Percentiles rank a stretch among this genome's conserved stretches.
phyloP scores from a whole-genome alignment of 2,329 filamentous ascomycete genomes.

The Aotearoamyces nothofagi region DNA sequence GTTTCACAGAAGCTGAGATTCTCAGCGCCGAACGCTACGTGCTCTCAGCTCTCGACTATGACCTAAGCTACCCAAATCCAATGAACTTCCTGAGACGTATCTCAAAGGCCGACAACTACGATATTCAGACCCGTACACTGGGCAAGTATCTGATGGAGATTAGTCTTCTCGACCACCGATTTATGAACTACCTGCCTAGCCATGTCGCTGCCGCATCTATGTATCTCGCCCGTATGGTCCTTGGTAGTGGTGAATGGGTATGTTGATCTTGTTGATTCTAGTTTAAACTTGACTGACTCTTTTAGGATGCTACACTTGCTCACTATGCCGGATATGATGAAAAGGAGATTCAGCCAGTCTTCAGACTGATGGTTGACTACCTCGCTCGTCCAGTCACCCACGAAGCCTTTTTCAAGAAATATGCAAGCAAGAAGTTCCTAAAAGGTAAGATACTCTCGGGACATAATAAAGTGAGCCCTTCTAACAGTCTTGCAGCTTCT shows the following conservation, averaged over 20 bases:
- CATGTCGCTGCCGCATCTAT: constrained; percentile 86
- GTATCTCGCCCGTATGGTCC: constrained; percentile 82
- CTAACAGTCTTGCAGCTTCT: constrained; percentile 44
- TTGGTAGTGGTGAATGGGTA: constrained; percentile 87
- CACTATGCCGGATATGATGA: constrained; percentile 92
- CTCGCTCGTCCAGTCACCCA: constrained; percentile 79
- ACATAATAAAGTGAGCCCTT: too few relatives aligned
- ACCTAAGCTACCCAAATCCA: constrained; percentile 95
- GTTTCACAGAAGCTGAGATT: constrained; percentile 89
- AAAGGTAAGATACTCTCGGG: constrained; percentile 62
- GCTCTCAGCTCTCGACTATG: constrained; percentile 81
- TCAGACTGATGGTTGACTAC: constrained; percentile 93
- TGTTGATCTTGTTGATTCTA: constrained; percentile 20
- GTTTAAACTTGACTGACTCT: constrained; percentile 13
- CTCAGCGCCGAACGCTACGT: constrained; percentile 94
- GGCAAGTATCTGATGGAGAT: constrained; percentile 98
- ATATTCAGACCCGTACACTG: constrained; percentile 91
- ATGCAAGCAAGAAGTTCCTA: constrained; percentile 97
- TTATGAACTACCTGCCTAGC: constrained; percentile 80
- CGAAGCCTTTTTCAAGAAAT: constrained; percentile 99
- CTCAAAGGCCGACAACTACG: constrained; percentile 98
- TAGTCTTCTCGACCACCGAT: constrained; percentile 84
- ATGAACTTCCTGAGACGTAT: constrained; percentile 99
- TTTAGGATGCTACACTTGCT: constrained; percentile 64
- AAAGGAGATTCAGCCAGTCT: constrained; percentile 82